Evolutionary conservation across 441 rosid species (phyloP).

Genomic region (Melianthus villosus): DNA sequence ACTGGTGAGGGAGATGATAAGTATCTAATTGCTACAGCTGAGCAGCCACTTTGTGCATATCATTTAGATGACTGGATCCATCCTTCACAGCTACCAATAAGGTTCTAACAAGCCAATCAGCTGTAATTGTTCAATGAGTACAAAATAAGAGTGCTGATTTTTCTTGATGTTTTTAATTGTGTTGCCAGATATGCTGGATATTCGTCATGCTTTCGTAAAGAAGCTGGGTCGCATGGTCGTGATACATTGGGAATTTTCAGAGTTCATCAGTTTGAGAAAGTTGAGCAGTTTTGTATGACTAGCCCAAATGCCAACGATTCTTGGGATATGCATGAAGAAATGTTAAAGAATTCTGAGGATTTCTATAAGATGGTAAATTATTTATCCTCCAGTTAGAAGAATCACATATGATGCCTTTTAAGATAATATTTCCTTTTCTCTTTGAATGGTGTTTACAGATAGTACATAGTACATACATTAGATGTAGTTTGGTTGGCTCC

Average conservation of each 20-base stretch:
- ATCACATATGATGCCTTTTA: too few species aligned
- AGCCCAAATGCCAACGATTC: conserved; percentile 63
- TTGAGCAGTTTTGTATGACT: conserved; percentile 71
- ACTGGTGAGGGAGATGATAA: conserved; percentile 94
- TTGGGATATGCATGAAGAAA: conserved; percentile 75
- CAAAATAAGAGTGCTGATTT: too few species aligned
- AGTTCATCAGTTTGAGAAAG: conserved; percentile 78
- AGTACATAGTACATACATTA: too few species aligned
- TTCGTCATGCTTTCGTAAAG: conserved; percentile 73
- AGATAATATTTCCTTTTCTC: too few species aligned
- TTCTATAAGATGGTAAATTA: conserved; percentile 46
- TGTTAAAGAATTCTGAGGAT: conserved; percentile 64
- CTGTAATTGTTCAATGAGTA: too few species aligned
- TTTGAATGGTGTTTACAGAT: too few species aligned
- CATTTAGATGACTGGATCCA: conserved; percentile 88
- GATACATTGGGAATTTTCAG: conserved; percentile 72
- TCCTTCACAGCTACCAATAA: conserved; percentile 66
- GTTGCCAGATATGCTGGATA: conserved; percentile 73
- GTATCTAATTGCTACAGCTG: conserved; percentile 90
- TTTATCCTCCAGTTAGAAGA: too few species aligned
- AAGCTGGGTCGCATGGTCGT: conserved; percentile 83
- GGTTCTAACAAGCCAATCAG: conserved; percentile 23
- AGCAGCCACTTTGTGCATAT: conserved; percentile 76
- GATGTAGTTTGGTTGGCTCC: too few species aligned
- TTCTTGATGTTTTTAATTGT: too few species aligned